Percentiles rank a stretch among this genome's conserved stretches.
Conservation (phyloP, 441 rosid genomes). For the Euphorbia celastroides region DNA sequence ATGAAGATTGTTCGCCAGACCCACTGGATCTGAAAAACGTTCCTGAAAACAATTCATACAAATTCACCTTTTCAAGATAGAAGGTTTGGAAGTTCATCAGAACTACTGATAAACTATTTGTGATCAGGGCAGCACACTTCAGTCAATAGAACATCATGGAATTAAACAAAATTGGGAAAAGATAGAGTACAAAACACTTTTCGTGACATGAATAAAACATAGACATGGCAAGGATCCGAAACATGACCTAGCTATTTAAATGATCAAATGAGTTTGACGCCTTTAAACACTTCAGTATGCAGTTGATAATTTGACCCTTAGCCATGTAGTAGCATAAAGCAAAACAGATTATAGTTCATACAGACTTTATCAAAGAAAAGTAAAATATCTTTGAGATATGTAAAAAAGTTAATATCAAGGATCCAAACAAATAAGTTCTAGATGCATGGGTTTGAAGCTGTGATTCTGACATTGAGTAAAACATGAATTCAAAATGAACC, state of each 20-base stretch:
- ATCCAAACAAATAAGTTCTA: not conserved
- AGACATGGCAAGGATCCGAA: not conserved
- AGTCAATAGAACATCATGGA: not conserved
- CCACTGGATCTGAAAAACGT: conserved; percentile 59
- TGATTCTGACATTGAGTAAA: not conserved
- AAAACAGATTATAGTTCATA: not conserved
- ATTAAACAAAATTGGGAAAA: not conserved
- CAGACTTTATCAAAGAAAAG: not conserved
- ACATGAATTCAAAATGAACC: not conserved
- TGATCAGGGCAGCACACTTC: not conserved
- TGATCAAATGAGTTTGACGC: not conserved
- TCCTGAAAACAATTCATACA: conserved; percentile 42
- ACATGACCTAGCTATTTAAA: not conserved
- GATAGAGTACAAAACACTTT: not conserved
- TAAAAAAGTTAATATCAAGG: not conserved
- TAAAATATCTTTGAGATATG: not conserved
- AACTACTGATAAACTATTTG: not conserved
- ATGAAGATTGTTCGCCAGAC: conserved; percentile 59
- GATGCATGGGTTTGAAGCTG: not conserved
- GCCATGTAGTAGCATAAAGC: not conserved
- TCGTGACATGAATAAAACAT: not conserved
- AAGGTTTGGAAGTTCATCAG: not conserved
- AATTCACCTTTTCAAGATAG: conserved; percentile 7
- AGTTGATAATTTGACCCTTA: not conserved
- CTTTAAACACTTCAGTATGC: not conserved